Base-by-base conservation (phyloP, 2,329 filamentous ascomycete species). In the Diaporthe aspalathi region DNA sequence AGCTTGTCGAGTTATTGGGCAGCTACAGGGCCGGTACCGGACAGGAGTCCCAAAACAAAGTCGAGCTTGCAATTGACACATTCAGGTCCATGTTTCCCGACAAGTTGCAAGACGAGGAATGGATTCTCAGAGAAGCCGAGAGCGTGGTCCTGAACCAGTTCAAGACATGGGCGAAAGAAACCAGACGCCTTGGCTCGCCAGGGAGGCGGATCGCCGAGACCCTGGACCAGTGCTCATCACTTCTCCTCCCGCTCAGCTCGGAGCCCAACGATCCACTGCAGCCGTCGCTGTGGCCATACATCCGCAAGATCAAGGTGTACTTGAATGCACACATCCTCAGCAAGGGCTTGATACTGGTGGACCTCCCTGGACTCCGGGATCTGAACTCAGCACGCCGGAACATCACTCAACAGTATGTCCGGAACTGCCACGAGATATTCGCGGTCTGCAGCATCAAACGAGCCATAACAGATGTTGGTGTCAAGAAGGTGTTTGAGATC, bases 321-420 rank as follows among this genome's bases (percentile, higher is more conserved):
- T 73, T 82, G 14, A 82, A 83, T 17, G 81, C 85, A 0, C 76
- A 85, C 71, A 85, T 87, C 22, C 74, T 87, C 11, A 85, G 83
- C 70, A 84, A 82, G 67, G 85, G 85, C 0, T 78, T 87, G 1
- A 75, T 86, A 5, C 79, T 87, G 8, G 84, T 84, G 0, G 85
- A 87, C 70, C 80, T 87, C 22, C 85, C 85, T 32, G 84, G 85
- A 0, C 81, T 87, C 11, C 84, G 82, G 0, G 85, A 87, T 74
- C 68, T 82, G 32, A 87, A 87, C 73, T 77, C 80, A 3, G 84
- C 84, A 14, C 79, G 85, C 4, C 76, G 79, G 43, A 77, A 75
- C 27, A 81, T 86, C 20, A 85, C 85, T 0, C 84, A 87, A 70
- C 79, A 81, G 0, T 86, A 86, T 67, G 56, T 87, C 0, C 74